Percentiles rank a stretch among this genome's conserved stretches.
phyloP scores from a whole-genome alignment of 2,329 filamentous ascomycete genomes.

The Trichophyton rubrum region DNA sequence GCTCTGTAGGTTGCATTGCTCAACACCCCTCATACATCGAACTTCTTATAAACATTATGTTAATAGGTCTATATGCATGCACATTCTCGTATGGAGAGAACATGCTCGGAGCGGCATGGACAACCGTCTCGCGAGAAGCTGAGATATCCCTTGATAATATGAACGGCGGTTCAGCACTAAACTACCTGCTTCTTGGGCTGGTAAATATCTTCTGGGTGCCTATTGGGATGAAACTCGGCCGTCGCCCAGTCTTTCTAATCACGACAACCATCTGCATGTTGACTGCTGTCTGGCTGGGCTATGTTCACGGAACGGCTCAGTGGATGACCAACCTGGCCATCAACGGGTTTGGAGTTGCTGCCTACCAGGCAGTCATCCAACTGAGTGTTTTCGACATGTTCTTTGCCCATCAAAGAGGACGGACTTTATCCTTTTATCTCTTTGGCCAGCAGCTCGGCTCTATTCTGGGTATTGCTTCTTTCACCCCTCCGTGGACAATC shows the following conservation, averaged over 20 bases:
- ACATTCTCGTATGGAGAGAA: background rate
- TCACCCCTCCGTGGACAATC: constrained; percentile 23
- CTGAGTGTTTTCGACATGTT: constrained; percentile 35
- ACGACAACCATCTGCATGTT: constrained; percentile 31
- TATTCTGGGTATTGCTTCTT: constrained; percentile 31
- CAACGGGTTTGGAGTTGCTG: constrained; percentile 37
- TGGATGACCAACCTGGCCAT: constrained; percentile 38
- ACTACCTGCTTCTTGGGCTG: constrained; percentile 43
- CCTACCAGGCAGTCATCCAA: constrained; percentile 39
- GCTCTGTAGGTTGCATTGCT: background rate
- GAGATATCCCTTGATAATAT: background rate
- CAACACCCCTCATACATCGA: no score
- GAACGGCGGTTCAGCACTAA: constrained; percentile 35
- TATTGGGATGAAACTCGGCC: constrained; percentile 41
- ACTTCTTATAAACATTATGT: no score
- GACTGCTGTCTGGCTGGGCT: constrained; percentile 34
- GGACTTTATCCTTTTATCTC: constrained; percentile 23
- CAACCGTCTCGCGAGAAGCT: background rate
- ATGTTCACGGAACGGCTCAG: constrained; percentile 34
- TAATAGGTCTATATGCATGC: background rate
- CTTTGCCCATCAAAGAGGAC: constrained; percentile 35
- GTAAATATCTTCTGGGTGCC: constrained; percentile 43
- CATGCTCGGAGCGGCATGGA: background rate
- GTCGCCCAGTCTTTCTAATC: constrained; percentile 37
- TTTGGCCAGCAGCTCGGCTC: background rate